Percentiles rank a stretch among this genome's conserved stretches.
Conservation (phyloP, 1,284 basidiomycete genomes). For the Quambalaria eucalypti region DNA sequence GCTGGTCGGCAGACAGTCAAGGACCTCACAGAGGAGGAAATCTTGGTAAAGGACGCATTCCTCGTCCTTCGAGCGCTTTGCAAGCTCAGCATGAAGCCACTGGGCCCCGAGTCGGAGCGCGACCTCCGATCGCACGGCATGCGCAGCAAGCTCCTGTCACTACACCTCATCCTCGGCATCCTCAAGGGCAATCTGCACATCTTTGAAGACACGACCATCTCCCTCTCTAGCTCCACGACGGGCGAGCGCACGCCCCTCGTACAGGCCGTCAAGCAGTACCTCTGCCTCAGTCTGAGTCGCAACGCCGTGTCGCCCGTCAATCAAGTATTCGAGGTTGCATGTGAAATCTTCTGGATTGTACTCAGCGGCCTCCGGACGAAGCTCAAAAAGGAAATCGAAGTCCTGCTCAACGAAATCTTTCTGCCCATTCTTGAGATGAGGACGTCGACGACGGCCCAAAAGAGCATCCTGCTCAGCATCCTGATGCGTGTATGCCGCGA, state of each 20-base stretch:
- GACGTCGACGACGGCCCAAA: constrained; percentile 77
- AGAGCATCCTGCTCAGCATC: constrained; percentile 39
- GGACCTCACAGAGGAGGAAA: constrained; percentile 32
- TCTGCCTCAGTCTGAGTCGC: constrained; percentile 83
- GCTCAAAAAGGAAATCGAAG: constrained; percentile 99
- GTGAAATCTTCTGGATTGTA: constrained; percentile 97
- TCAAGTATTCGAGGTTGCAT: constrained; percentile 94
- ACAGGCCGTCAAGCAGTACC: constrained; percentile 47
- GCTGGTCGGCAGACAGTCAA: neutral
- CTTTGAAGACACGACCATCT: constrained; percentile 39
- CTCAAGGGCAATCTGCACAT: constrained; percentile 38
- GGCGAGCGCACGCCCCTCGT: constrained; percentile 45
- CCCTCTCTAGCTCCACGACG: constrained; percentile 41
- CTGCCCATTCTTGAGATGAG: constrained; percentile 97
- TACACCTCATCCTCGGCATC: constrained; percentile 42
- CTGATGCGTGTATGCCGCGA: constrained; percentile 41
- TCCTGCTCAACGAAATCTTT: constrained; percentile 95
- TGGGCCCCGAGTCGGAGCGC: constrained; percentile 40
- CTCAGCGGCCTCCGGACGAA: constrained; percentile 86
- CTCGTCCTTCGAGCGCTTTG: constrained; percentile 43
- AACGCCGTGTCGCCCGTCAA: constrained; percentile 92
- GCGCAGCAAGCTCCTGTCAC: constrained; percentile 44
- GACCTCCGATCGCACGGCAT: constrained; percentile 44
- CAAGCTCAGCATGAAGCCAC: constrained; percentile 46
- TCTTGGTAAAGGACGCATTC: constrained; percentile 46